Percentiles rank a stretch among this genome's conserved stretches.
These are phyloP conservation scores for Arachnomyces sp. DNA, from an alignment of 2,329 filamentous ascomycete genomes.

Conservation along the genomic window DNA sequence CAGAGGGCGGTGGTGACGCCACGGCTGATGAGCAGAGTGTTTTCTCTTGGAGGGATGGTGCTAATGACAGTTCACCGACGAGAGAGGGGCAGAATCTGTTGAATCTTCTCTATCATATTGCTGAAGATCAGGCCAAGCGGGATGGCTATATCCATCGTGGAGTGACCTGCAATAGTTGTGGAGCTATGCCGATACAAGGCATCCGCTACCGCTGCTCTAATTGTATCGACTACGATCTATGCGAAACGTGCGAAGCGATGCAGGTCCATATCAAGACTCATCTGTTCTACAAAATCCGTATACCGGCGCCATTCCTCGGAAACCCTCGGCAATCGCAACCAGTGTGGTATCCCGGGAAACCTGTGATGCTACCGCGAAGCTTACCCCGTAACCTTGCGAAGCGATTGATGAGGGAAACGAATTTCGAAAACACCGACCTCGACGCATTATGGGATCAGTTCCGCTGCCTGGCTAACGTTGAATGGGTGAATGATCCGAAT, in stretches of 20 bases:
- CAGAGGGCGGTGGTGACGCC: slow-evolving; percentile 29
- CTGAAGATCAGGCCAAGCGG: slow-evolving; percentile 79
- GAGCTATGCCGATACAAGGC: slow-evolving; percentile 78
- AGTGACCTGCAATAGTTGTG: slow-evolving; percentile 85
- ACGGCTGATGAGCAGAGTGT: slow-evolving; percentile 36
- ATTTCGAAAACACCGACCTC: slow-evolving; percentile 76
- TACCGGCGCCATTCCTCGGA: slow-evolving; percentile 78
- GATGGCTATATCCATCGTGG: slow-evolving; percentile 89
- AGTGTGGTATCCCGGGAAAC: slow-evolving; percentile 83
- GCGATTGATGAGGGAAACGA: slow-evolving; percentile 61
- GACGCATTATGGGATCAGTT: slow-evolving; percentile 97
- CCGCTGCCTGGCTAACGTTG: slow-evolving; percentile 80
- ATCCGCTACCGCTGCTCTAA: slow-evolving; percentile 92
- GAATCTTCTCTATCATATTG: slow-evolving; percentile 80
- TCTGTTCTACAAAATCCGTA: slow-evolving; percentile 90
- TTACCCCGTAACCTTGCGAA: slow-evolving; percentile 61
- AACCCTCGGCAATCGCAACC: slow-evolving; percentile 68
- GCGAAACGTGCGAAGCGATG: slow-evolving; percentile 74
- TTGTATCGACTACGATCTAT: slow-evolving; percentile 91
- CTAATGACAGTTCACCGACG: slow-evolving; percentile 33
- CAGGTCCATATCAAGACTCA: slow-evolving; percentile 78
- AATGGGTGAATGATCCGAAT: slow-evolving; percentile 74
- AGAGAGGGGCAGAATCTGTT: slow-evolving; percentile 68
- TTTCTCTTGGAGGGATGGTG: slow-evolving; percentile 37
- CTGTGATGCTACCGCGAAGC: slow-evolving; percentile 58